Base-by-base conservation (phyloP, 2,329 filamentous ascomycete species). In the Monosporascus sp. region DNA sequence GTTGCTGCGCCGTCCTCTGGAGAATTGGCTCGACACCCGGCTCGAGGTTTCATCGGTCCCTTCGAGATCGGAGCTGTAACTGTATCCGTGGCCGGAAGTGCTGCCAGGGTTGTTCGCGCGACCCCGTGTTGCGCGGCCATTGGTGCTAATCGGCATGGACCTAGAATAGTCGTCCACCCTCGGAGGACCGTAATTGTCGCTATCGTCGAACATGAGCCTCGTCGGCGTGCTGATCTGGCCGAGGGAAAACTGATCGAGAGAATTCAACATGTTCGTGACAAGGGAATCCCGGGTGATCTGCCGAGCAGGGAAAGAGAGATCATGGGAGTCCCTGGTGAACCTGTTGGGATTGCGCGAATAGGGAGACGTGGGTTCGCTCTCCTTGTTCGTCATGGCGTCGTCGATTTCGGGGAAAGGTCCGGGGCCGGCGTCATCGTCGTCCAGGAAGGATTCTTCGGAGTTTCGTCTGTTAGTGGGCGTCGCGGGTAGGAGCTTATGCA, bases 261-360 rank as follows among this genome's bases (percentile, higher is more conserved):
- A 96, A 60, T 94, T 78, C 56, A 97, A 84, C 87, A 99, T 94
- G 71, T 97, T 96, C 71, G 94, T 88, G 55, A 99, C 90, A 61
- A 99, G 85, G 37, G 92, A 97, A 67, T 96, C 90, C 61, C 93
- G 85, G 41, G 89, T 90, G 58, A 89, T 84, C 67, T 89, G 83
- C 56, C 86, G 79, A 48, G 88, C 83, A 49, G 86, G 86, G 63
- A 96, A 79, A 54, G 89, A 92, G 57, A 97, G 79, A 70, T 96
- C 92, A 76, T 97, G 92, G 48, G 88, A 90, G 72, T 92, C 86
- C 41, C 66, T 58, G 5, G 60, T 80, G 75, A 51, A 69, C 66
- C 61, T 64, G 58, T 58, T 66, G 58, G 56, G 54, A 61, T 27
- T 57, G 51, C 50, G 57, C 49, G 50, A 61, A 58, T 59, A 69